Base-by-base conservation (phyloP, 2,329 filamentous ascomycete genomes). In the Fonsecaea erecta region DNA sequence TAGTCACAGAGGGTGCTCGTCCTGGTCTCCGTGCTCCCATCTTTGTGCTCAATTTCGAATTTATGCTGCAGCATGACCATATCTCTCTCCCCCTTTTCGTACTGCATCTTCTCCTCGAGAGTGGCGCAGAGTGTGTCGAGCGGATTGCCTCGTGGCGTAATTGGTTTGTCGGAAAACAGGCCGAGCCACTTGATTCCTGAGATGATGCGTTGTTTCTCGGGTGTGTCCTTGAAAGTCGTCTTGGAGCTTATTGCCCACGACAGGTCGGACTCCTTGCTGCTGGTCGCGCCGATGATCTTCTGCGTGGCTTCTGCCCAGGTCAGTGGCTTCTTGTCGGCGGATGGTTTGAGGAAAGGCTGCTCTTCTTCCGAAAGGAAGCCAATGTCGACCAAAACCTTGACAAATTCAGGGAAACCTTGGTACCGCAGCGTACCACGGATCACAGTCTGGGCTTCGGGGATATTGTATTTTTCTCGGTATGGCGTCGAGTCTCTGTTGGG, bases 51-150 rank as follows among this genome's bases (percentile, higher is more conserved):
- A 71, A 96, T 91, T 76, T 88, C 88, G 77, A 96, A 96, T 81
- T 78, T 80, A 74, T 82, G 81, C 73, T 82, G 81, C 37, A 83
- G 74, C 80, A 90, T 86, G 35, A 95, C 90, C 71, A 96, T 82
- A 78, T 96, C 93, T 65, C 93, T 89, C 86, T 97, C 92, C 67
- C 85, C 89, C 73, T 90, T 83, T 74, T 86, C 90, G 78, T 89
- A 97, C 79, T 91, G 86, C 91, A 96, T 96, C 87, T 96, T 96
- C 83, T 91, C 81, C 83, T 96, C 92, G 32, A 97, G 86, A 2
- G 88, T 90, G 34, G 91, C 92, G 81, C 93, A 97, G 43, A 97
- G 87, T n/a, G 91, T 94, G 78, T 97, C 93, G 26, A 97, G 85
- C 3, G 92, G 90, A 82, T 91, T 97, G 61, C 88, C 90, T 62